Conservation (phyloP, 768 basidiomycete genomes). For the Mycena chlorophos region DNA sequence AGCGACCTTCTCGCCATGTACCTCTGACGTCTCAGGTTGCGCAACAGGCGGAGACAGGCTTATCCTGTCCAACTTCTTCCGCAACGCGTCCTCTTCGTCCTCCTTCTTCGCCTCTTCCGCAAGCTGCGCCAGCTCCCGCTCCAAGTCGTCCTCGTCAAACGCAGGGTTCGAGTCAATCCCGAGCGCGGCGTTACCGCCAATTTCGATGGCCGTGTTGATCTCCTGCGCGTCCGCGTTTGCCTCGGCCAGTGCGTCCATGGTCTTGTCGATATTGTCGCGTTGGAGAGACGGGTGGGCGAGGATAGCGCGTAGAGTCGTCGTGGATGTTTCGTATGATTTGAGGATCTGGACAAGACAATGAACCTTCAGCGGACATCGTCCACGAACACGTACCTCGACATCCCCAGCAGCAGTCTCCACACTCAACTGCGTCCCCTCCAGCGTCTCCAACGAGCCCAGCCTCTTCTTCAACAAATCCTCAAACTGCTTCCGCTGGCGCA, state of each 20-base stretch:
- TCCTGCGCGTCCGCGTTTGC: constrained; percentile 82
- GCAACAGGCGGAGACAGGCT: neutral
- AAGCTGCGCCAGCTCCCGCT: constrained; percentile 64
- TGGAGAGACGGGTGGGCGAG: constrained; percentile 80
- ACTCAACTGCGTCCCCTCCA: constrained; percentile 73
- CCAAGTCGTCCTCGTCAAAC: constrained; percentile 48
- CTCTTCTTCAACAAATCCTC: constrained; percentile 79
- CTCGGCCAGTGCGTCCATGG: constrained; percentile 84
- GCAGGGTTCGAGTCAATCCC: constrained; percentile 46
- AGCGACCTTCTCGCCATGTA: no score
- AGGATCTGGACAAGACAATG: constrained; percentile 61
- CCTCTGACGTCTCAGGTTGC: neutral
- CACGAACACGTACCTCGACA: constrained; percentile 60
- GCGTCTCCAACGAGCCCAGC: constrained; percentile 66
- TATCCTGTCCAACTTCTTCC: constrained; percentile 1
- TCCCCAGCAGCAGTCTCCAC: constrained; percentile 91
- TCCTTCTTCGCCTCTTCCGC: constrained; percentile 37
- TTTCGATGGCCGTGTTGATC: constrained; percentile 72
- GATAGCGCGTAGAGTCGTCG: constrained; percentile 71
- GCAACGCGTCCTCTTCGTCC: constrained; percentile 15
- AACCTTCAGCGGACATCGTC: constrained; percentile 1
- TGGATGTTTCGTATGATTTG: constrained; percentile 81
- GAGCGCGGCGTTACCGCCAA: constrained; percentile 64
- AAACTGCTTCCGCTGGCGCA: constrained; percentile 80
- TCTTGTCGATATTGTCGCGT: constrained; percentile 76